Conservation (phyloP, 1,284 basidiomycete species). For the Cutaneotrichosporon cyanovorans region DNA sequence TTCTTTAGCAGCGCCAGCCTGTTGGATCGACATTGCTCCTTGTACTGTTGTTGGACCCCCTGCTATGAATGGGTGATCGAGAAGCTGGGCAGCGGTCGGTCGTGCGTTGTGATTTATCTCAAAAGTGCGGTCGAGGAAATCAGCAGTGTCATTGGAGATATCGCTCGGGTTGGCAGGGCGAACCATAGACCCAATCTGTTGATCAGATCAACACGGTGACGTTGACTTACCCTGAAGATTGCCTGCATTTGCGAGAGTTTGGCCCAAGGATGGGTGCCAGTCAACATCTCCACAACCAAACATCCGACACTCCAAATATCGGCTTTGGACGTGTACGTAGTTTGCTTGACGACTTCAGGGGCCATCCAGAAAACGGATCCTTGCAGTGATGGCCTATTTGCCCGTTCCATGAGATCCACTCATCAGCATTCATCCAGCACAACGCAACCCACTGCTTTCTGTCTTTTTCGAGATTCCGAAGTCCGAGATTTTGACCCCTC, state of each 20-base stretch:
- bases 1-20: constrained; percentile 13
- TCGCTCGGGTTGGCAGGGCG: constrained; percentile 79
- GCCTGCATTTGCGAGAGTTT: constrained; percentile 98
- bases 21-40: constrained; percentile 8
- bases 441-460: constrained; percentile 68
- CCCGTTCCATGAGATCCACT: constrained; percentile 62
- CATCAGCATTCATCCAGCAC: not conserved
- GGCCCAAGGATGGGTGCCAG: constrained; percentile 94
- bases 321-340: constrained; percentile 79
- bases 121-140: constrained; percentile 77
- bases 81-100: constrained; percentile 67
- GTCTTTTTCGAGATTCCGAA: constrained; percentile 99
- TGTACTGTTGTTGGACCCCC: constrained; percentile 1
- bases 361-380: constrained; percentile 99
- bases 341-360: constrained; percentile 96
- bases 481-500: constrained; percentile 89
- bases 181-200: constrained; percentile 78
- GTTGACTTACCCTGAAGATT: constrained; percentile 70
- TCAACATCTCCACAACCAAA: constrained; percentile 96
- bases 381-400: constrained; percentile 83
- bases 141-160: constrained; percentile 73
- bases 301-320: constrained; percentile 99
- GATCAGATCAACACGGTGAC: not conserved
- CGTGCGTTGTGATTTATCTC: constrained; percentile 74
- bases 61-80: constrained; percentile 66